Conservation (phyloP, 495 filamentous ascomycete genomes). For the Xylaria venustula region DNA sequence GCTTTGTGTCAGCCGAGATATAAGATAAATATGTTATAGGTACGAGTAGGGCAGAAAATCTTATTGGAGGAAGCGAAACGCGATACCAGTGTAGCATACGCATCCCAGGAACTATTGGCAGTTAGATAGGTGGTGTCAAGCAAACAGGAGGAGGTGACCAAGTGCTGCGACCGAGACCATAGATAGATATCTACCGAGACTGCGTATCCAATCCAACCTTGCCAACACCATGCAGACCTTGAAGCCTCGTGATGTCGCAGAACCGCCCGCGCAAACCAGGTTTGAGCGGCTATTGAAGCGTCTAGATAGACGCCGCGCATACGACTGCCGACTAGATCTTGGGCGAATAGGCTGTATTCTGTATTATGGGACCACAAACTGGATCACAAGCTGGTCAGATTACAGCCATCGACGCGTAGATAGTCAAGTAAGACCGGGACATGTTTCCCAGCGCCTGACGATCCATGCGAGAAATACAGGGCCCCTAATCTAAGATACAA, state of each 20-base stretch:
- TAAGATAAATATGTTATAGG: background rate
- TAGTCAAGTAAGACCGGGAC: background rate
- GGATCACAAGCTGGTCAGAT: background rate
- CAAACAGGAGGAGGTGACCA: background rate
- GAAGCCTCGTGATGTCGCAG: conserved; percentile 2
- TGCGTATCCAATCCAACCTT: background rate
- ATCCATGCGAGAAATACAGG: conserved; percentile 2
- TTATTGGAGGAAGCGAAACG: conserved; percentile 1
- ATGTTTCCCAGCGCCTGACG: conserved; percentile 5
- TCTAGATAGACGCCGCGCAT: conserved; percentile 16
- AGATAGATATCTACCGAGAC: conserved; percentile 7
- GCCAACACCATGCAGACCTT: background rate
- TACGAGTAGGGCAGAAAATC: background rate
- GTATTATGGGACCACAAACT: background rate
- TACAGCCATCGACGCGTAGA: background rate
- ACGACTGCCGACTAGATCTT: conserved; percentile 7
- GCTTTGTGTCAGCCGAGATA: background rate
- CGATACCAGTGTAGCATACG: background rate
- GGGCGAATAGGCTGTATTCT: conserved; percentile 15
- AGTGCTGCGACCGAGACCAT: background rate
- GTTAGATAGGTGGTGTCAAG: background rate
- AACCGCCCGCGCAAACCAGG: conserved; percentile 5
- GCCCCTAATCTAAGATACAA: background rate
- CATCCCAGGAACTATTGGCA: background rate
- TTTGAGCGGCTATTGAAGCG: background rate